Evolutionary conservation across 169 alveolate genomes (phyloP), one percentile per base, ranked within the genome.

Genomic region (Condylostoma magnum): DNA sequence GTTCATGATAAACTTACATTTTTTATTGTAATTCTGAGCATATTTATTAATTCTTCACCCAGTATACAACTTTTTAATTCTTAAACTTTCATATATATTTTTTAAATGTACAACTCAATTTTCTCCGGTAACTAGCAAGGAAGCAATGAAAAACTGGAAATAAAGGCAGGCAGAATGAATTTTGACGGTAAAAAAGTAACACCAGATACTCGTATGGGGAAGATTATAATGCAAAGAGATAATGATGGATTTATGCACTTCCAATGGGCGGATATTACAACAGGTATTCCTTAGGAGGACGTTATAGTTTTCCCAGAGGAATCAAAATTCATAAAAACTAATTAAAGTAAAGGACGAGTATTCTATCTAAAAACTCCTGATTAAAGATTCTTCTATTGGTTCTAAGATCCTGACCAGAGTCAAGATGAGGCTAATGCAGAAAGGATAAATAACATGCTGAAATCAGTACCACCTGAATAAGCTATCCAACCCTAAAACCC

Each of bases 151-250:
- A n/a, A n/a, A n/a, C n/a, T n/a, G n/a, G n/a, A n/a, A n/a, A n/a
- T n/a, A n/a, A n/a, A n/a, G n/a, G 71, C 71, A 33, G 71, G 71
- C 10, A 33, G 37, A 1, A 60, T 60, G 71, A 12, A 38, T 28
- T 20, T 6, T 12, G 71, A 37, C 12, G 37, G 31, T 8, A 25
- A n/a, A n/a, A 60, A 60, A 41, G 71, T 60, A 12, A 33, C 18
- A 22, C 71, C 71, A n/a, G 71, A 60, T 28, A 52, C 0, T 12
- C 20, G 56, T 15, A 60, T 38, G 4, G 71, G 71, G 18, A 60
- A 60, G 30, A 60, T 60, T 10, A 15, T 18, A 41, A 15, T 60
- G n/a, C 18, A 10, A 6, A 22, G 8, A 18, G 71, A 60, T 41
- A 55, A 60, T 6, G n/a, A 15, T n/a, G 71, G 27, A 38, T 8